Evolutionary conservation across 371 early-diverging fungal species (phyloP), one percentile per base, ranked within the genome.

Genomic region (Rhizomucor miehei): DNA sequence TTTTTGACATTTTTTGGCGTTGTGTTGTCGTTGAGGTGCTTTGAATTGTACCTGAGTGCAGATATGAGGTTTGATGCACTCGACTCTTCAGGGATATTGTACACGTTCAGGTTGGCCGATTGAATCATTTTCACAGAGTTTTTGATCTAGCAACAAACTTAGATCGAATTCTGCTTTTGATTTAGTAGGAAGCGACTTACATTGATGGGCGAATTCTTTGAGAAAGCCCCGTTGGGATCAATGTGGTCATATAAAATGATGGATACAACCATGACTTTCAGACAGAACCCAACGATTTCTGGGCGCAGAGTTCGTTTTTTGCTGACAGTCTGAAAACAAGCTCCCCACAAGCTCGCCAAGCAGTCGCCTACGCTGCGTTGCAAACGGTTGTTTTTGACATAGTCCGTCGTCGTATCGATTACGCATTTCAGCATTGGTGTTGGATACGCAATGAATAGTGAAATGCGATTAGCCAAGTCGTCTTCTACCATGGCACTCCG

Each of bases 401-500:
- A 87, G 44, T 81, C 66, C 20, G 80, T 81, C 1, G 87, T 83
- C 40, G 89, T 82, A 46, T 93, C 93, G 23, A 91, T 89, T 23
- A 95, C 83, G 19, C 87, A 75, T 71, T 91, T 93, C 41, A 93
- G 73, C 90, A 97, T 90, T 3, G 98, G 97, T 19, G 90, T 92
- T 36, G 94, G 89, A 71, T 94, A 90, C 29, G 98, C 98, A 59
- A 90, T 95, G 68, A 97, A 97, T 48, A 97, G 76, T 9, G 95
- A 93, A 78, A 97, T 93, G 14, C 85, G 79, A 65, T 95, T 94
- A 48, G 96, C 93, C 20, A 91, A 71, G 51, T 92, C 95, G 63
- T 92, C 94, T 59, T 85, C 81, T 35, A 92, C 83, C 59, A 89
- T 86, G 19, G 86, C 75, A 9, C 71, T 68, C 24, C 75, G 73